Evolutionary conservation across 2,329 filamentous ascomycete species (phyloP).

Genomic region (Cordyceps farinosa): DNA sequence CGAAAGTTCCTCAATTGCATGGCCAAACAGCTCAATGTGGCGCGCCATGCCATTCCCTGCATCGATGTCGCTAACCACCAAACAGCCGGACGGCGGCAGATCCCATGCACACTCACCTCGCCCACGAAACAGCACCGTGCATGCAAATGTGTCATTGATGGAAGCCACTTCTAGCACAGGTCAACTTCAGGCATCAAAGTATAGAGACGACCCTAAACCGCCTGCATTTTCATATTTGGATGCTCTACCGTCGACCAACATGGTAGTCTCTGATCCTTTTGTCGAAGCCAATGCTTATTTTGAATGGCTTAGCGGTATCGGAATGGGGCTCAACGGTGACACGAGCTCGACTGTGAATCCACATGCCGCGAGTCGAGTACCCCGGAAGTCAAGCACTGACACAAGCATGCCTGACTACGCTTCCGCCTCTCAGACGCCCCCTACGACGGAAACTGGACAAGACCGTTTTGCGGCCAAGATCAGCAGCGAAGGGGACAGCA

Average conservation of each 20-base stretch:
- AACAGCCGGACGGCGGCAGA: constrained; percentile 46
- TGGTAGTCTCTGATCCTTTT: constrained; percentile 22
- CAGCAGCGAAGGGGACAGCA: constrained; percentile 28
- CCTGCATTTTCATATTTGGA: neutral
- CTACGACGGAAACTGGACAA: constrained; percentile 5
- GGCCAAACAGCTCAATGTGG: constrained; percentile 74
- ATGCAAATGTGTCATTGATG: neutral
- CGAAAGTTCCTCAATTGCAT: constrained; percentile 70
- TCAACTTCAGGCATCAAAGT: neutral
- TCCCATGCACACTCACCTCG: constrained; percentile 62
- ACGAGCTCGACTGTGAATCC: neutral
- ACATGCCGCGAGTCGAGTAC: neutral
- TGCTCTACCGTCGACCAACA: neutral
- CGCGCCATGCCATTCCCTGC: constrained; percentile 42
- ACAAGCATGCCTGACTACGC: constrained; percentile 42
- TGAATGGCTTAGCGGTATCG: constrained; percentile 27
- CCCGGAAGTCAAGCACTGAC: constrained; percentile 35
- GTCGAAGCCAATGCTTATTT: constrained; percentile 26
- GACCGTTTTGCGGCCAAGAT: constrained; percentile 25
- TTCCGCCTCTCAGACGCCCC: constrained; percentile 19
- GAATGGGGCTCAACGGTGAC: constrained; percentile 16
- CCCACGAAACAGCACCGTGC: neutral
- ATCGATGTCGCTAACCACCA: constrained; percentile 39
- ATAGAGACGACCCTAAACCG: neutral
- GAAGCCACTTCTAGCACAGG: neutral